phyloP scores from a whole-genome alignment of 257 asterid genomes.

The Fraxinus americana region DNA sequence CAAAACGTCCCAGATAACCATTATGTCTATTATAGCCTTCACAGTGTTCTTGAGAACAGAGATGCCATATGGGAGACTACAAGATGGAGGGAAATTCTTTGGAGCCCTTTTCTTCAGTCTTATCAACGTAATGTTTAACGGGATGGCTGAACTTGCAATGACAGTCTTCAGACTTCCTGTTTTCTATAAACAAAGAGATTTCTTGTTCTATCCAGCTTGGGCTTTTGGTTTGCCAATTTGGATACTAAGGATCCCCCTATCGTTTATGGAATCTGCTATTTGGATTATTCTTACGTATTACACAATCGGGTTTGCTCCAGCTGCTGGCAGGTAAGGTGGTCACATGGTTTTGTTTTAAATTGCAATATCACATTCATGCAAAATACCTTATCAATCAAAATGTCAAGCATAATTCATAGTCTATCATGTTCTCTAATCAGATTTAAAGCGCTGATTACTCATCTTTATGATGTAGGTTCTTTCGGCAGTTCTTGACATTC shows the following conservation, averaged over 20 bases:
- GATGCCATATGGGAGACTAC: constrained; percentile 39
- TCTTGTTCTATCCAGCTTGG: constrained; percentile 56
- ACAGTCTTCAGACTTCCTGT: constrained; percentile 47
- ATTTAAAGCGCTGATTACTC: not conserved
- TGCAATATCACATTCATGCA: not conserved
- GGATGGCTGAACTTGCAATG: constrained; percentile 46
- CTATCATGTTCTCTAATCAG: not conserved
- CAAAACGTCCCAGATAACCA: constrained; percentile 38
- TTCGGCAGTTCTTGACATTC: constrained; percentile 48
- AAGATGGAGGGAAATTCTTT: constrained; percentile 40
- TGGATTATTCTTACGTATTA: constrained; percentile 51
- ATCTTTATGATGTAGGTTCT: constrained; percentile 34
- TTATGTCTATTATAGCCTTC: constrained; percentile 36
- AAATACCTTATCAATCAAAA: not conserved
- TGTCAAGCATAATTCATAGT: not conserved
- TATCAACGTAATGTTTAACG: constrained; percentile 43
- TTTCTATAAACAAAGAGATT: constrained; percentile 55
- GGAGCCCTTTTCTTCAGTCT: constrained; percentile 53
- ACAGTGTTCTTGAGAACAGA: constrained; percentile 45
- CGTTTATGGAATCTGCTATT: constrained; percentile 36
- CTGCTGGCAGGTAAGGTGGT: constrained; percentile 36
- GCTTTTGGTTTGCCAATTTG: constrained; percentile 49
- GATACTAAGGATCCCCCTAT: constrained; percentile 44
- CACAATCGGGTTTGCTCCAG: constrained; percentile 55
- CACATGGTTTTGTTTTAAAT: not conserved